Evolutionary conservation across 1,139 yeast species (phyloP), one percentile per base, ranked within the genome.

Genomic region (Suhomyces wounanorum): DNA sequence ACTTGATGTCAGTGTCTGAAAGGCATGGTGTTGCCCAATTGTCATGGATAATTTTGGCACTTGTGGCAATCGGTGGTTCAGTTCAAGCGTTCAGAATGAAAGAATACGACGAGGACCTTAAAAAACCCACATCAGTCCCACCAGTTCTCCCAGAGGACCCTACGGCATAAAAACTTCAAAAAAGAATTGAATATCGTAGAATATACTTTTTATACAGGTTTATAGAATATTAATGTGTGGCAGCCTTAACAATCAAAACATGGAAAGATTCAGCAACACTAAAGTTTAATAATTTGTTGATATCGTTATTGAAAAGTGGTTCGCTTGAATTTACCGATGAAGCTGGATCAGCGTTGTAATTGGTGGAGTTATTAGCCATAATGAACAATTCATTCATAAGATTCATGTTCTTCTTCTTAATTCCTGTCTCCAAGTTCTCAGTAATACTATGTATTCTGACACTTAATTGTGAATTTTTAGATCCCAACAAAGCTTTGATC

Each of bases 31-130:
- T 72, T 41, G 82, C 77, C 0, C 79, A 81, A 66, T 53, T 81
- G 7, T 77, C 84, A 0, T 84, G 87, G 86, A 73, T 73, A 65
- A 50, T 70, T 1, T 62, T 78, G 49, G 67, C 79, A 45, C 45
- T 66, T 2, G 57, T 82, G 31, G 69, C 81, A 1, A 51, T 69
- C 1, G 54, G 68, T 10, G 74, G 69, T 9, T 49, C 60, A 18
- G 23, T 66, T 50, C 78, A 73, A 54, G 61, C 78, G 1, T 69
- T 64, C 40, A 55, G 55, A 33, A 64, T 75, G 66, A 60, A 62
- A 36, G 79, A 69, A 31, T 64, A 66, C 40, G 68, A 70, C n/a
- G 70, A 66, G 40, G 63, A 59, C 25, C 40, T 50, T 25, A 50
- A 50, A 16, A 45, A 25, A 3, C 25, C 23, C 6, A 21, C 23